Evolutionary conservation across 768 basidiomycete genomes (phyloP).

Genomic region (Termitomyces heimii): DNA sequence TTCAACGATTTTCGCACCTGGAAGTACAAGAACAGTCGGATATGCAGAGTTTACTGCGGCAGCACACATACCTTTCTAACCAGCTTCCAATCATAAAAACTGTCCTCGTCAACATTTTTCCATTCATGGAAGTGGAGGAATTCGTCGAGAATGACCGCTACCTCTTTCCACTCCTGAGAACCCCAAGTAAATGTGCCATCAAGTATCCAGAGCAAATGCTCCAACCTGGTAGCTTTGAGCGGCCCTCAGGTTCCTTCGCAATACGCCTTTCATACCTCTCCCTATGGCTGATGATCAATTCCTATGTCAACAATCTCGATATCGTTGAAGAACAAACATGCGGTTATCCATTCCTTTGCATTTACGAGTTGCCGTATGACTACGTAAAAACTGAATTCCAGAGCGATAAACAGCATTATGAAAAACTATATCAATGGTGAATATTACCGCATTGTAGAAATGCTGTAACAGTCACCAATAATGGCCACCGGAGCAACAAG

Average conservation of each 20-base stretch:
- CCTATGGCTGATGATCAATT: slow-evolving; percentile 34
- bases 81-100: slow-evolving; percentile 89
- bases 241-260: slow-evolving; percentile 70
- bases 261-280: slow-evolving; percentile 76
- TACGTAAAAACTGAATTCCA: slow-evolving; percentile 84
- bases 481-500: slow-evolving; percentile 79
- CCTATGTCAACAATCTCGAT: neutral
- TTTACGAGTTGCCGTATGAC: slow-evolving; percentile 90
- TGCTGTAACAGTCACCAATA: slow-evolving; percentile 45
- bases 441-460: neutral
- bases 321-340: slow-evolving; percentile 46
- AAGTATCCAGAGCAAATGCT: neutral
- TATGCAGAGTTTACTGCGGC: neutral
- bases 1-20: slow-evolving; percentile 70
- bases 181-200: neutral
- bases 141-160: slow-evolving; percentile 72
- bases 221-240: slow-evolving; percentile 69
- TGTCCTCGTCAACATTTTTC: slow-evolving; percentile 85
- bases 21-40: neutral
- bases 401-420: slow-evolving; percentile 77
- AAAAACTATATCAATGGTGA: slow-evolving; percentile 67
- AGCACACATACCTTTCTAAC: slow-evolving; percentile 56
- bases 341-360: slow-evolving; percentile 87
- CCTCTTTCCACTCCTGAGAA: slow-evolving; percentile 78
- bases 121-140: slow-evolving; percentile 85